phyloP scores from a whole-genome alignment of 495 filamentous ascomycete species.

The Recurvomyces mirabilis region DNA sequence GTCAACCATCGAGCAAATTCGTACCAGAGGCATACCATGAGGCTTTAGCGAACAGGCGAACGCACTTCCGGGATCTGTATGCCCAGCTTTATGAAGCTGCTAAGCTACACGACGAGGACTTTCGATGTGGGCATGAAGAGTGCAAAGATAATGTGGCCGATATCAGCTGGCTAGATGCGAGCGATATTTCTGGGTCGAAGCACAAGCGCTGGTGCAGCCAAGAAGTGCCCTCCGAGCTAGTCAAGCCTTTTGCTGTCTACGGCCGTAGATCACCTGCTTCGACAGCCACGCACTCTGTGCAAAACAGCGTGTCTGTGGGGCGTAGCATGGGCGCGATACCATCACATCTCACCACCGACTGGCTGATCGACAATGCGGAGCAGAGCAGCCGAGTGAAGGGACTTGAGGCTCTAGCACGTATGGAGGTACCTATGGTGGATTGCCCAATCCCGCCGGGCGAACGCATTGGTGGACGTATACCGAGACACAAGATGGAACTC shows the following conservation, averaged over 20 bases:
- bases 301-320: background rate
- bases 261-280: too few relatives aligned
- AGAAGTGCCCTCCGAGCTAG: background rate
- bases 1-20: background rate
- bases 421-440: conserved; percentile 2
- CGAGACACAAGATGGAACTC: conserved; percentile 10
- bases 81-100: conserved; percentile 1
- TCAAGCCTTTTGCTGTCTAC: conserved; percentile 3
- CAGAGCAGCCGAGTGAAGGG: background rate
- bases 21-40: background rate
- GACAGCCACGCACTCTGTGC: background rate
- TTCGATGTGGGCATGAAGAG: conserved; percentile 7
- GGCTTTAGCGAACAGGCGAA: background rate
- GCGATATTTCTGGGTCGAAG: background rate
- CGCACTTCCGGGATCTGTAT: conserved; percentile 2
- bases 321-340: background rate
- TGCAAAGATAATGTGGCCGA: conserved; percentile 2
- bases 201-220: conserved; percentile 1
- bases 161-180: conserved; percentile 2
- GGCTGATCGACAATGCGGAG: background rate
- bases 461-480: too few relatives aligned
- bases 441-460: too few relatives aligned
- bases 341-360: background rate
- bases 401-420: background rate
- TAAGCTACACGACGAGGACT: conserved; percentile 6